These are phyloP conservation scores for Oryza rufipogon DNA, from an alignment of 176 grass and related monocot genomes.

Conservation along the genomic window DNA sequence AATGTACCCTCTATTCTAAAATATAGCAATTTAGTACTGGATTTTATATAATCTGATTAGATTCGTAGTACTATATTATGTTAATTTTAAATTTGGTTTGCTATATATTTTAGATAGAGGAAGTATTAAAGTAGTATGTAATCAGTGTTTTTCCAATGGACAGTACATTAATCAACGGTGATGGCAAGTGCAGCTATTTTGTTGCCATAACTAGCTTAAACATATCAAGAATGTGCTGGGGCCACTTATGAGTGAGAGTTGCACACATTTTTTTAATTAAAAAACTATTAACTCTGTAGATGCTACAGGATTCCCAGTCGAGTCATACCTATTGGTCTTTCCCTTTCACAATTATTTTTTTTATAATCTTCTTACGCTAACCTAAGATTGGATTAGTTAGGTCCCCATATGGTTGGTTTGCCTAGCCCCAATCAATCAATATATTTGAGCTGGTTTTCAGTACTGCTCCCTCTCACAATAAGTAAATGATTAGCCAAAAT, in stretches of 20 bases:
- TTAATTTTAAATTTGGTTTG: no score
- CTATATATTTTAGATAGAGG: no score
- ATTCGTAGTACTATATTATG: no score
- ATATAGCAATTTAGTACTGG: no score
- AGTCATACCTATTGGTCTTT: neutral
- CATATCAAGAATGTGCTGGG: neutral
- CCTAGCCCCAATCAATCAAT: constrained; percentile 24
- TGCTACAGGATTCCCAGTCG: neutral
- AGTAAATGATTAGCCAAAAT: neutral
- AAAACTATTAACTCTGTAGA: neutral
- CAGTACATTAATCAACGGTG: neutral
- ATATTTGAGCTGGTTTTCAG: neutral
- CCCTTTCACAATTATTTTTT: neutral
- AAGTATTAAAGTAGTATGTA: no score
- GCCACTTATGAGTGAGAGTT: no score
- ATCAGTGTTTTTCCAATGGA: no score
- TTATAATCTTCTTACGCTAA: neutral
- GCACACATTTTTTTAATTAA: neutral
- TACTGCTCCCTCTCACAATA: neutral
- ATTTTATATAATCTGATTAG: no score
- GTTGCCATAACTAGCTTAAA: no score
- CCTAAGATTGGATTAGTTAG: neutral
- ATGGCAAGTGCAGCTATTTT: no score
- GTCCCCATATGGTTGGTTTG: constrained; percentile 16
- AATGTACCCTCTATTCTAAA: no score